phyloP scores from a whole-genome alignment of 768 basidiomycete genomes.

The Termitomyces sp. region DNA sequence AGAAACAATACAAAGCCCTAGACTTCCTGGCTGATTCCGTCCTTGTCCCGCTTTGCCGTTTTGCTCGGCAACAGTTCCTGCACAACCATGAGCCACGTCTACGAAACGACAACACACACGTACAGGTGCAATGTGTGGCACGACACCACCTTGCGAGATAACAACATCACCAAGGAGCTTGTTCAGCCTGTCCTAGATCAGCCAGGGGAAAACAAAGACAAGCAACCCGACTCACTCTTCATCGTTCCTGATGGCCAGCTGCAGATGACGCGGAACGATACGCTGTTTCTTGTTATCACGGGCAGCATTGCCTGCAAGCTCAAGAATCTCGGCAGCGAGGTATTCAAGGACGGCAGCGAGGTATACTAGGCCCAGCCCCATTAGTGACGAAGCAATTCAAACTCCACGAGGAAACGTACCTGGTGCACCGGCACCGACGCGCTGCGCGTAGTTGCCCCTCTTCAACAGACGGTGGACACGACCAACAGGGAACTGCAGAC shows the following conservation, averaged over 20 bases:
- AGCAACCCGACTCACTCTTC: slow-evolving; percentile 51
- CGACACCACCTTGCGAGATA: slow-evolving; percentile 83
- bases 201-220: not conserved
- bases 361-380: slow-evolving; percentile 48
- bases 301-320: slow-evolving; percentile 84
- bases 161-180: slow-evolving; percentile 77
- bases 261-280: slow-evolving; percentile 91
- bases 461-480: slow-evolving; percentile 89
- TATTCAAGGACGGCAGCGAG: slow-evolving; percentile 90
- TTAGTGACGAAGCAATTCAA: not conserved
- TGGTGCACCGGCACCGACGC: slow-evolving; percentile 87
- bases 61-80: slow-evolving; percentile 40
- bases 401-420: slow-evolving; percentile 34
- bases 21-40: slow-evolving; percentile 38
- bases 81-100: not conserved
- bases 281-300: slow-evolving; percentile 87
- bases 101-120: slow-evolving; percentile 5
- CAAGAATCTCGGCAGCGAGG: slow-evolving; percentile 89
- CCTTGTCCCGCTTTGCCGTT: slow-evolving; percentile 35
- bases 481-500: slow-evolving; percentile 85
- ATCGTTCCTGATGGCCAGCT: slow-evolving; percentile 89
- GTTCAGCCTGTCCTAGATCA: slow-evolving; percentile 51
- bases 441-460: slow-evolving; percentile 83
- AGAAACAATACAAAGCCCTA: slow-evolving; percentile 22
- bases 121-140: slow-evolving; percentile 59